Base-by-base conservation (phyloP, 2,329 filamentous ascomycete genomes). In the Graphilbum ipis-grandicollis region DNA sequence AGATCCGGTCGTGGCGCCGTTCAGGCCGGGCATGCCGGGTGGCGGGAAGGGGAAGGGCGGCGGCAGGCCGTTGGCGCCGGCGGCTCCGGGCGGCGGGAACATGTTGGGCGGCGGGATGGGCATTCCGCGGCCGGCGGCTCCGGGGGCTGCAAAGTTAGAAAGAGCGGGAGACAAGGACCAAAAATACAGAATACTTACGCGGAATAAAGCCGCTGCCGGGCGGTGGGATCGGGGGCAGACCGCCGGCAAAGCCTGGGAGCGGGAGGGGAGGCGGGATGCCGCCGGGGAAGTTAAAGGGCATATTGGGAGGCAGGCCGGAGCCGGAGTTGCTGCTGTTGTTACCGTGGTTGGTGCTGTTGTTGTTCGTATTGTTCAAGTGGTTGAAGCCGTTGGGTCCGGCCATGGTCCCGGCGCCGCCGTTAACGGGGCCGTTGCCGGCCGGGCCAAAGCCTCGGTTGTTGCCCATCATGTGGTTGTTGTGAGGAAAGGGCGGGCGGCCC, bases 41-140 rank as follows among this genome's bases (percentile, higher is more conserved):
- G 46, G 43, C 12, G 62, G 58, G 42, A 65, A 58, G 34, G 62
- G 63, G 47, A 70, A 68, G n/a, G n/a, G n/a, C 7, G 68, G 65
- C 30, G 65, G 64, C 40, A 66, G 42, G 18, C 48, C 45, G 33
- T 49, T 48, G 10, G 40, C 49, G 47, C 38, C 46, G 22, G 33
- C 30, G 31, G 34, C 39, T 12, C 34, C 33, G 37, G 39, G 61
- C 8, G 66, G 65, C 5, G 66, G 67, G 43, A 72, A 67, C 14
- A 28, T 28, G 26, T 28, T 28, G 26, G 66, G 66, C 15, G 66
- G 60, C 37, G 58, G 60, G 39, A 64, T 58, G 17, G 52, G 48
- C 32, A 51, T 41, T 13, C 49, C 51, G 37, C 46, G 46, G 9
- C 37, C 40, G 18, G 37, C 39, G 9, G 37, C 39, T 12, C 19